A percentile compares a stretch with the other conserved stretches of the same genome.
Evolutionary conservation across 768 basidiomycete genomes (phyloP).

Genomic region (Psilocybe cyanescens): DNA sequence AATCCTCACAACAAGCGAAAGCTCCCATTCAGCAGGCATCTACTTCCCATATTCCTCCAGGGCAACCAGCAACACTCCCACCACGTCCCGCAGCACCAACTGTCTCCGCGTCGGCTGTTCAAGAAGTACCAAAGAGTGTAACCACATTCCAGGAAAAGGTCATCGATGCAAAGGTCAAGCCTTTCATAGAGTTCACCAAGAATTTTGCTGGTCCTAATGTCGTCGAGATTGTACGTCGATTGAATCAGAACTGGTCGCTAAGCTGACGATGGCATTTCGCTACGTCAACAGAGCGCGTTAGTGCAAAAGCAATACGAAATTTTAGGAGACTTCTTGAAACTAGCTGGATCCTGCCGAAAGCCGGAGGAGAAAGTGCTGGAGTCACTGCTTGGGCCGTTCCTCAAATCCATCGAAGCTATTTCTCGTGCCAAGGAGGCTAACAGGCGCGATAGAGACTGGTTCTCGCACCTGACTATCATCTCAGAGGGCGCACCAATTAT

Average conservation of each 20-base stretch:
- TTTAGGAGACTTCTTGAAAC: slow-evolving; percentile 68
- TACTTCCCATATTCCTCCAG: slow-evolving; percentile 12
- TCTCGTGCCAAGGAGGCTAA: slow-evolving; percentile 83
- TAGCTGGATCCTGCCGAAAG: slow-evolving; percentile 77
- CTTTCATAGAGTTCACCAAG: slow-evolving; percentile 74
- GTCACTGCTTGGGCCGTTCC: slow-evolving; percentile 67
- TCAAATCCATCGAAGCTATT: slow-evolving; percentile 73
- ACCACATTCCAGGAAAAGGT: slow-evolving; percentile 75
- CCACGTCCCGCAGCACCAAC: slow-evolving; percentile 27
- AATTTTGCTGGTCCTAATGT: slow-evolving; percentile 71
- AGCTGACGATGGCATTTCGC: background rate
- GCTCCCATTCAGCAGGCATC: background rate
- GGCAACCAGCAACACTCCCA: slow-evolving; percentile 13
- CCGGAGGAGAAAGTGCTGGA: slow-evolving; percentile 67
- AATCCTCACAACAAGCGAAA: background rate
- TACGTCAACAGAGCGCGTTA: slow-evolving; percentile 59
- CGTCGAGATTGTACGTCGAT: slow-evolving; percentile 71
- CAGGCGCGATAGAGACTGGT: slow-evolving; percentile 81
- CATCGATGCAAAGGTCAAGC: slow-evolving; percentile 72
- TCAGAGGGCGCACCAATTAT: slow-evolving; percentile 80
- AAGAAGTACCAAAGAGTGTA: slow-evolving; percentile 59
- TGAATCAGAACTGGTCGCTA: background rate
- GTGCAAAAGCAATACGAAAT: slow-evolving; percentile 70
- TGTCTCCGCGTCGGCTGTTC: slow-evolving; percentile 38
- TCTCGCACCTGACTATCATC: slow-evolving; percentile 78